Percentiles rank a stretch among this genome's conserved stretches.
These are phyloP conservation scores for Lyophyllum atratum DNA, from an alignment of 768 basidiomycete genomes.

Conservation along the genomic window DNA sequence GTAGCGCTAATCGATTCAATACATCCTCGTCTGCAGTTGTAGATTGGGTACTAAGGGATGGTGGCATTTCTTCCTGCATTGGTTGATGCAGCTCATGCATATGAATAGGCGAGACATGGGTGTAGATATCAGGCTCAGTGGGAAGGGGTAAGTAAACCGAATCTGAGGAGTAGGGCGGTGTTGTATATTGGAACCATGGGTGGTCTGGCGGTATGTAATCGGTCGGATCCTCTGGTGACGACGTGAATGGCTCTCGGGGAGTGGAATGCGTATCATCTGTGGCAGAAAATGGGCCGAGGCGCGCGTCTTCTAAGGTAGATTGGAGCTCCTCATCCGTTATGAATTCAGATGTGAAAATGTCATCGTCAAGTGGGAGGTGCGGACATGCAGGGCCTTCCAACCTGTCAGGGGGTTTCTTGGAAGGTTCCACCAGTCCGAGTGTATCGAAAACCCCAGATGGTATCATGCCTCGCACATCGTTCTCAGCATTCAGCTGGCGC, in stretches of 20 bases:
- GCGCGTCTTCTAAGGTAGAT: background rate
- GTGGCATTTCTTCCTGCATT: background rate
- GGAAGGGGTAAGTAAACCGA: background rate
- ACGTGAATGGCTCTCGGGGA: background rate
- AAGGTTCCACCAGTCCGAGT: background rate
- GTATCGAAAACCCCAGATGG: background rate
- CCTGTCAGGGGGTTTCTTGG: background rate
- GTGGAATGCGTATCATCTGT: conserved; percentile 3
- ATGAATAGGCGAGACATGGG: conserved; percentile 1
- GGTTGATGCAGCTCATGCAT: conserved; percentile 4
- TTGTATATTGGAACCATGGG: conserved; percentile 7
- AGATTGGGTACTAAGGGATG: background rate
- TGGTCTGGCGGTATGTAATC: conserved; percentile 1
- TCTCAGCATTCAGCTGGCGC: conserved; percentile 4
- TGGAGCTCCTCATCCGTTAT: conserved; percentile 7
- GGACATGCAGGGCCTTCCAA: background rate
- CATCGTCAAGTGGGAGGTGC: conserved; percentile 4
- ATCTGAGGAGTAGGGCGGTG: background rate
- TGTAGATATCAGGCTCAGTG: conserved; percentile 7
- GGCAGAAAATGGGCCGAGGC: background rate
- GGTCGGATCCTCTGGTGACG: background rate
- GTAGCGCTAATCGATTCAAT: conserved; percentile 34
- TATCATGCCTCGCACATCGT: background rate
- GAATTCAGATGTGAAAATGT: background rate
- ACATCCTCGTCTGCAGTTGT: background rate